phyloP scores from a whole-genome alignment of 805 yeast species.

The Yarrowia sp. region DNA sequence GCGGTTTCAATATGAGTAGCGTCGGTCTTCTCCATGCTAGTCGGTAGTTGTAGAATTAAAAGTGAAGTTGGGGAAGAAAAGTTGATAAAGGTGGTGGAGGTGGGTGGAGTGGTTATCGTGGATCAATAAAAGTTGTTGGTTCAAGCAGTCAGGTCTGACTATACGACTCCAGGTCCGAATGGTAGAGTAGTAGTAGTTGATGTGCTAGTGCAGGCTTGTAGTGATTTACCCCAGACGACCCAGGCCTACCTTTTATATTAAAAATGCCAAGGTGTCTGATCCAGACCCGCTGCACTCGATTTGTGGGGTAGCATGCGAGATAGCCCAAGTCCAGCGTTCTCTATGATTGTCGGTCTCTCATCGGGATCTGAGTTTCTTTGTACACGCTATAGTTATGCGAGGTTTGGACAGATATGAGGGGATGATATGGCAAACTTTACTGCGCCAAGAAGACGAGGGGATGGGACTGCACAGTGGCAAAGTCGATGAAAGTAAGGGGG shows the following conservation, averaged over 20 bases:
- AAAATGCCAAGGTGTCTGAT: conserved; percentile 15
- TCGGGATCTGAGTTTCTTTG: conserved; percentile 23
- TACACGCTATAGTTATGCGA: background rate
- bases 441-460: conserved; percentile 21
- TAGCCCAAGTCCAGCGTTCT: background rate
- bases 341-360: conserved; percentile 19
- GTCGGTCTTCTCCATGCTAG: conserved; percentile 27
- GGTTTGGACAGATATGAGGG: conserved; percentile 4
- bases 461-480: conserved; percentile 10
- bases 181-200: conserved; percentile 2
- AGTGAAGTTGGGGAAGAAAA: background rate
- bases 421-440: background rate
- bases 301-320: conserved; percentile 35
- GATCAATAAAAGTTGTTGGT: background rate
- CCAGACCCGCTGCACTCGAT: background rate
- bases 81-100: background rate
- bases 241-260: conserved; percentile 3
- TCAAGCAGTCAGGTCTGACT: background rate
- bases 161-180: conserved; percentile 3
- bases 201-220: conserved; percentile 20
- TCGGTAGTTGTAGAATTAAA: background rate
- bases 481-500: background rate
- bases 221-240: conserved; percentile 32
- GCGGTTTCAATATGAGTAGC: conserved; percentile 30
- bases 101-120: background rate